Evolutionary conservation across 2,329 filamentous ascomycete species (phyloP).

Genomic region (Ceratocystis smalleyi): DNA sequence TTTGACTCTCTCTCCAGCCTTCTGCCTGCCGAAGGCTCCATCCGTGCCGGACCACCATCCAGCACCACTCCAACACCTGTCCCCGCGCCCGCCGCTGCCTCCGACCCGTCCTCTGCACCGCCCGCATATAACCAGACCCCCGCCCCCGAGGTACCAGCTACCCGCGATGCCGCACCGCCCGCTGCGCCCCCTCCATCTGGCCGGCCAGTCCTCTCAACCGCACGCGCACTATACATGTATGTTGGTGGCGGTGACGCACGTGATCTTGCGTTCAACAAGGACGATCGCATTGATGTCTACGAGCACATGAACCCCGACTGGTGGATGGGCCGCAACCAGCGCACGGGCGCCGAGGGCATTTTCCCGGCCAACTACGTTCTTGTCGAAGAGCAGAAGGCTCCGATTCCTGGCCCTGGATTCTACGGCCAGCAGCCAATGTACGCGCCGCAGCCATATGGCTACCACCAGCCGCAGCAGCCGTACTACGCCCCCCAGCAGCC

Average conservation of each 20-base stretch:
- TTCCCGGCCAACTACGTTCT: conserved; percentile 82
- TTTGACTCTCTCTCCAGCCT: conserved; percentile 60
- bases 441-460: conserved; percentile 24
- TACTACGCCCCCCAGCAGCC: background rate
- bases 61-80: conserved; percentile 23
- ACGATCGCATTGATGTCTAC: conserved; percentile 64
- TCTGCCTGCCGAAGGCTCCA: conserved; percentile 55
- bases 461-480: conserved; percentile 22
- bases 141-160: conserved; percentile 27
- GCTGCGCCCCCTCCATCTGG: conserved; percentile 16
- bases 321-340: conserved; percentile 81
- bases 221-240: conserved; percentile 74
- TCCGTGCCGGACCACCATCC: conserved; percentile 35
- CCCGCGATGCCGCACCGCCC: conserved; percentile 22
- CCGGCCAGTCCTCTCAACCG: conserved; percentile 52
- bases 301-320: conserved; percentile 96
- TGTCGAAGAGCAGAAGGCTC: conserved; percentile 48
- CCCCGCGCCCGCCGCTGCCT: conserved; percentile 22
- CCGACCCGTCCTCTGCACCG: conserved; percentile 27
- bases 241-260: conserved; percentile 54
- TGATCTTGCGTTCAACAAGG: conserved; percentile 64
- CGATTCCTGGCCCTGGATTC: conserved; percentile 21
- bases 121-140: conserved; percentile 38
- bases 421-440: conserved; percentile 10
- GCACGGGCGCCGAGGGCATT: conserved; percentile 75